phyloP scores from a whole-genome alignment of 1,284 basidiomycete species.

The Cryptococcus sp. region DNA sequence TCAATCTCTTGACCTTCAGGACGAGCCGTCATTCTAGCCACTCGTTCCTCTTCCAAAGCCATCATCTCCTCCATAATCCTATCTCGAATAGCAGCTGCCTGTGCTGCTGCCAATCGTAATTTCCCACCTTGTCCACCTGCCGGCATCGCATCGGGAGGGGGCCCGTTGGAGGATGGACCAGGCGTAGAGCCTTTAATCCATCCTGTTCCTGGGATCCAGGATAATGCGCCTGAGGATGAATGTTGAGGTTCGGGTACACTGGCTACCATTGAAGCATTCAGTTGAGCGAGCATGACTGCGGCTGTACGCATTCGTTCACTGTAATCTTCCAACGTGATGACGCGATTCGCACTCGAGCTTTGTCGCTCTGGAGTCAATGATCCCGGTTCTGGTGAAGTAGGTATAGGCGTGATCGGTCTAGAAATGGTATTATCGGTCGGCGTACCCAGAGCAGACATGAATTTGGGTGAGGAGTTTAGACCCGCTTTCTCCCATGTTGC shows the following conservation, averaged over 20 bases:
- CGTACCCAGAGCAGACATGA: background rate
- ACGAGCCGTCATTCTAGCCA: conserved; percentile 84
- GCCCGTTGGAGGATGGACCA: background rate
- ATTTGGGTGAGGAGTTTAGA: background rate
- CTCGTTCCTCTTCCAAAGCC: conserved; percentile 89
- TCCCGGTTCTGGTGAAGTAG: background rate
- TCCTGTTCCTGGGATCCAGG: conserved; percentile 64
- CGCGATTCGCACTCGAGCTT: conserved; percentile 28
- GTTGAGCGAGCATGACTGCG: conserved; percentile 95
- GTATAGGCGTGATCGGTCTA: background rate
- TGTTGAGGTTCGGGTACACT: conserved; percentile 36
- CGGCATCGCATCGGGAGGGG: conserved; percentile 17
- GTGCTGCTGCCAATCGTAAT: conserved; percentile 66
- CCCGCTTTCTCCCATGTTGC: conserved; percentile 59
- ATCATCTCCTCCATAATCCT: conserved; percentile 99
- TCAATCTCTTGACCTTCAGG: conserved; percentile 57
- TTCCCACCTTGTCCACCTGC: conserved; percentile 48
- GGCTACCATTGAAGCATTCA: conserved; percentile 75
- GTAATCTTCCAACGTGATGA: conserved; percentile 78
- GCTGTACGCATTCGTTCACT: conserved; percentile 97
- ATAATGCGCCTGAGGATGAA: conserved; percentile 44
- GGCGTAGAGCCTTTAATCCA: conserved; percentile 53
- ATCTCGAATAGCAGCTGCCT: conserved; percentile 85
- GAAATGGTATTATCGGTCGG: background rate
- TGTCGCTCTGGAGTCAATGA: background rate